phyloP scores from a whole-genome alignment of 805 yeast genomes.

The Kodamaea kakaduensis region DNA sequence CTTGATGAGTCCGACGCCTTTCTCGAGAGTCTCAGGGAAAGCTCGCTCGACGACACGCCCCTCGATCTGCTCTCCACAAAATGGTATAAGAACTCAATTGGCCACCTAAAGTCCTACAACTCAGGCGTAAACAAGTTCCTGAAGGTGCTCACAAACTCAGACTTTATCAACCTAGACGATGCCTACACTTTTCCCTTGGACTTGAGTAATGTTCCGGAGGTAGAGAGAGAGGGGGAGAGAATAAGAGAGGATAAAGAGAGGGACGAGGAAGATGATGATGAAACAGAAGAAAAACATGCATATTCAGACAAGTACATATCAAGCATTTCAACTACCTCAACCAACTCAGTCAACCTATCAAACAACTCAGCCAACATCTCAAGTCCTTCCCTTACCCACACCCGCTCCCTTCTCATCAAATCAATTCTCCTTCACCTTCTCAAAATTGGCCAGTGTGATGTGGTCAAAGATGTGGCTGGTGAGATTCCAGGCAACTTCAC shows the following conservation, averaged over 20 bases:
- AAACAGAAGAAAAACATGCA: background rate
- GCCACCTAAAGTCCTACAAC: constrained; percentile 32
- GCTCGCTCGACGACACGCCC: background rate
- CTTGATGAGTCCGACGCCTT: constrained; percentile 21
- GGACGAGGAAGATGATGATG: constrained; percentile 1
- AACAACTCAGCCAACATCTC: too few relatives aligned
- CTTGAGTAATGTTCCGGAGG: constrained; percentile 4
- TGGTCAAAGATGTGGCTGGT: constrained; percentile 27
- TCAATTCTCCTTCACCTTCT: constrained; percentile 37
- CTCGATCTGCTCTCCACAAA: constrained; percentile 17
- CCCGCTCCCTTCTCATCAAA: constrained; percentile 30
- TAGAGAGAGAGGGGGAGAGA: constrained; percentile 1
- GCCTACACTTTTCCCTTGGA: constrained; percentile 38
- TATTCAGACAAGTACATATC: background rate
- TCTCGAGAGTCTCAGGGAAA: constrained; percentile 20
- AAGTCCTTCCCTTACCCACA: too few relatives aligned
- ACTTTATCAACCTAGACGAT: constrained; percentile 34
- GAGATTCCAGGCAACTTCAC: constrained; percentile 18
- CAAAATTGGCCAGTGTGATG: constrained; percentile 37
- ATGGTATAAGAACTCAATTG: constrained; percentile 39
- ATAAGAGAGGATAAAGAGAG: too few relatives aligned
- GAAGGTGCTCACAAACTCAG: constrained; percentile 28
- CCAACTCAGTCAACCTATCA: constrained; percentile 17
- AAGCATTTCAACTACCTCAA: background rate
- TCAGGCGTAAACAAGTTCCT: constrained; percentile 30